Base-by-base conservation (phyloP, 306 rosid genomes). In the Lupinus albus region DNA sequence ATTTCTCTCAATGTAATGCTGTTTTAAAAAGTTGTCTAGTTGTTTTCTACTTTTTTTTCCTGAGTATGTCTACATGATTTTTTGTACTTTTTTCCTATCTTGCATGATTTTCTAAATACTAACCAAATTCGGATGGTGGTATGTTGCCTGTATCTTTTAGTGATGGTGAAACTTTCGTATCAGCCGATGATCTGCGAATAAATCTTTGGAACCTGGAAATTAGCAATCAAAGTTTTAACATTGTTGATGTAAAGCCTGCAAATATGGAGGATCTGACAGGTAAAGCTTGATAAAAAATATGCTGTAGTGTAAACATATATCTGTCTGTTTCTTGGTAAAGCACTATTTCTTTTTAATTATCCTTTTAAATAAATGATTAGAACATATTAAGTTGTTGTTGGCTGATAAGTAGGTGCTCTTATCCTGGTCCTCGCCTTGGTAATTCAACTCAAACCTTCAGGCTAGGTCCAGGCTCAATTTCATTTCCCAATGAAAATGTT, bases 181-280 rank as follows among this genome's bases (percentile, higher is more conserved):
- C 99, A 21, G 97, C 99, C 6, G 99, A 94, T 83, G 99, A 94
- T 79, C 81, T 94, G 82, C 89, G 97, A 71, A 87, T 94, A 82
- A 94, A 94, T 80, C 99, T 94, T 60, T 94, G 99, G 99, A 94
- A 94, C 79, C 76, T 94, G 84, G 99, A 88, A 88, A 91, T 94
- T 79, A 94, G 99, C 88, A 88, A 47, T 83, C 99, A 94, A 82
- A 94, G 99, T 87, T 94, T 90, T 71, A 94, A 94, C 78, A 94
- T 94, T 39, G 92, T 94, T 78, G 99, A 94, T 12, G 97, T 94
- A 53, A 94, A 94, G 84, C 99, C 99, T 71, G 79, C 99, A 76
- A 91, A 91, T 84, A 94, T 94, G 99, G 99, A 91, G 71, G 99
- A 94, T 84, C 92, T 94, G 62, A 94, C 97, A 61, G 99, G 99